Evolutionary conservation across 176 grass and related monocot species (phyloP).

Genomic region (Canna indica): DNA sequence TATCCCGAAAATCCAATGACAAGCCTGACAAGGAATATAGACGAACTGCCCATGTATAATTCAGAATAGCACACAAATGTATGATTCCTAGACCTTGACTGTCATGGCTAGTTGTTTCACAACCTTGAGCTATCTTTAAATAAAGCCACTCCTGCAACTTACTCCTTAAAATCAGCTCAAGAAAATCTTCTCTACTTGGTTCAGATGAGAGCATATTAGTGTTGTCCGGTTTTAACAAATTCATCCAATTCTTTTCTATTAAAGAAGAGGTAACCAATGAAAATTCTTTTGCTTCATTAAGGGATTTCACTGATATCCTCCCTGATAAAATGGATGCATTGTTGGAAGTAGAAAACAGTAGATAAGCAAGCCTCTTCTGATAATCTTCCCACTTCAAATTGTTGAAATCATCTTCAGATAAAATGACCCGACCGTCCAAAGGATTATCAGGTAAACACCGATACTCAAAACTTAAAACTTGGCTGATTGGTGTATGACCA

Average conservation of each 20-base stretch:
- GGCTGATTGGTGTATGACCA: conserved; percentile 60
- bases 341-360: conserved; percentile 51
- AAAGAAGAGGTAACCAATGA: conserved; percentile 45
- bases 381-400: conserved; percentile 26
- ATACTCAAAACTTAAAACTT: conserved; percentile 67
- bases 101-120: conserved; percentile 52
- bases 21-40: conserved; percentile 68
- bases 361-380: conserved; percentile 60
- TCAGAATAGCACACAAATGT: conserved; percentile 82
- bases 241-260: conserved; percentile 68
- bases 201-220: conserved; percentile 23
- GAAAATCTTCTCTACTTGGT: conserved; percentile 40
- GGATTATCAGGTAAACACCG: conserved; percentile 27
- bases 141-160: conserved; percentile 94
- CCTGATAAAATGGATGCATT: conserved; percentile 27
- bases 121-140: conserved; percentile 64
- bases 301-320: conserved; percentile 39
- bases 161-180: conserved; percentile 75
- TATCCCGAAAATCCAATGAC: conserved; percentile 95
- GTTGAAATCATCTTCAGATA: conserved; percentile 31
- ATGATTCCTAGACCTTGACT: conserved; percentile 78
- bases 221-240: conserved; percentile 39
- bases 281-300: conserved; percentile 56
- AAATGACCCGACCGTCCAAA: conserved; percentile 17
- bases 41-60: conserved; percentile 77